Percentiles rank a stretch among this genome's conserved stretches.
Conservation (phyloP, 2,329 filamentous ascomycete species). For the Metarhizium guizhouense region DNA sequence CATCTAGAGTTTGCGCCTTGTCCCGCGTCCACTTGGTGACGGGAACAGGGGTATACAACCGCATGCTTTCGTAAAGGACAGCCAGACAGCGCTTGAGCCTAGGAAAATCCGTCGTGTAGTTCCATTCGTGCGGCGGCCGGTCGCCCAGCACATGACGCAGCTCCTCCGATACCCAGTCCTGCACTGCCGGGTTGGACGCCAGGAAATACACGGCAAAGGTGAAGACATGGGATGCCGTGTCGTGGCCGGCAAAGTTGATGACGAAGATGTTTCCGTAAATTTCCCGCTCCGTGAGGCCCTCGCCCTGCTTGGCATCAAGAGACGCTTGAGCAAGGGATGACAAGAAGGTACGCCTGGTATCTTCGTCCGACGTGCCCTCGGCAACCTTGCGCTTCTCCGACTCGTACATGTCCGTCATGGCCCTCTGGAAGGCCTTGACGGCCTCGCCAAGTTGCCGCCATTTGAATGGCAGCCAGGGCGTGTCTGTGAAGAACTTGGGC, state of each 20-base stretch:
- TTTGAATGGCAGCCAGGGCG: neutral
- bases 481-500: neutral
- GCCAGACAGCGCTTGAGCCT: conserved; percentile 30
- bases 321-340: neutral
- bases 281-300: conserved; percentile 28
- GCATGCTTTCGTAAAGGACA: conserved; percentile 32
- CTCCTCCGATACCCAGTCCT: conserved; percentile 35
- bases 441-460: neutral
- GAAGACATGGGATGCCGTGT: conserved; percentile 38
- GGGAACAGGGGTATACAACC: conserved; percentile 27
- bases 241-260: conserved; percentile 41
- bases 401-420: neutral
- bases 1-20: conserved; percentile 1
- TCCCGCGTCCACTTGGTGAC: conserved; percentile 15
- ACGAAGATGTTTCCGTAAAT: conserved; percentile 41
- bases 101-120: conserved; percentile 28
- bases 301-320: neutral
- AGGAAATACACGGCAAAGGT: conserved; percentile 33
- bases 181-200: conserved; percentile 32
- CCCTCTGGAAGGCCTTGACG: neutral
- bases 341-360: neutral
- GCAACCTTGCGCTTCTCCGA: neutral
- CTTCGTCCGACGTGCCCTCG: neutral
- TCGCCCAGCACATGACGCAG: conserved; percentile 12
- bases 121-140: conserved; percentile 15